These are phyloP conservation scores for Thielaviopsis euricoi DNA, from an alignment of 2,329 filamentous ascomycete genomes.

Conservation along the genomic window DNA sequence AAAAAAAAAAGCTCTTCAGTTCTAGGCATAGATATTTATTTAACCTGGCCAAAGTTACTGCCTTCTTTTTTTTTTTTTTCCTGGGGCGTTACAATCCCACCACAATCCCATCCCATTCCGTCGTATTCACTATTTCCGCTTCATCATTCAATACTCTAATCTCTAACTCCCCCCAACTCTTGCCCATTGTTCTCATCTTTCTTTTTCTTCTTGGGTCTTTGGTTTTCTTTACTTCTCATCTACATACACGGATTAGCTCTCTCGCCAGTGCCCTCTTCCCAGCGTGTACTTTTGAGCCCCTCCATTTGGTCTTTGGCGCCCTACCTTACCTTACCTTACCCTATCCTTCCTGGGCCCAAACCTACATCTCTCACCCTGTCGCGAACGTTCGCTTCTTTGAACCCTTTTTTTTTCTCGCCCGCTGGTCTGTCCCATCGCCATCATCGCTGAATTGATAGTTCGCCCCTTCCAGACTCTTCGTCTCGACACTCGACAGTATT, in stretches of 20 bases:
- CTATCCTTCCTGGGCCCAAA: not conserved
- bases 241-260: not conserved
- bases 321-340: not conserved
- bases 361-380: not conserved
- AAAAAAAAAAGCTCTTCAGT: not conserved
- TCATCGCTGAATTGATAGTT: not conserved
- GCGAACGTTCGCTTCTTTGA: not conserved
- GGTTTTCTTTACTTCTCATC: not conserved
- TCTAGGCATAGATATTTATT: not conserved
- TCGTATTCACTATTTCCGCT: not conserved
- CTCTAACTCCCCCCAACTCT: not conserved
- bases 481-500: not conserved
- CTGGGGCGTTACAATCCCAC: not conserved
- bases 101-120: not conserved
- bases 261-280: not conserved
- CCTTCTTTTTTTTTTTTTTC: not conserved
- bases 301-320: slow-evolving; percentile 4
- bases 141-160: not conserved
- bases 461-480: not conserved
- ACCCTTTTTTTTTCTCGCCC: not conserved
- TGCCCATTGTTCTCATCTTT: not conserved
- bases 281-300: not conserved
- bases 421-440: not conserved
- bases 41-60: not conserved
- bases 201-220: slow-evolving; percentile 1